Evolutionary conservation across 345 rosid genomes (phyloP).

Genomic region (Durio zibethinus): DNA sequence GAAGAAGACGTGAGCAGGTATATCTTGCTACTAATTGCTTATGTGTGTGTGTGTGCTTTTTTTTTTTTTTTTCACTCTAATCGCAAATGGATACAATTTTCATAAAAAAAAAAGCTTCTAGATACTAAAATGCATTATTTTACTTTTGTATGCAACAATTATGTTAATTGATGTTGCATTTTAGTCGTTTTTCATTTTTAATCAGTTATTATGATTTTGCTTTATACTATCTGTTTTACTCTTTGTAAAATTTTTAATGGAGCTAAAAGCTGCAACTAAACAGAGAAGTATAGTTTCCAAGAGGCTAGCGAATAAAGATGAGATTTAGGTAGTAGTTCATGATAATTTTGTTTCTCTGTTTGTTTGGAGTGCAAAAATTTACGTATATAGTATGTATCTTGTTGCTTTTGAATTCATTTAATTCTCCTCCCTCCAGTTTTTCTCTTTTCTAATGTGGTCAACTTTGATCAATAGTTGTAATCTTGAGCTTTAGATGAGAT

Average conservation of each 20-base stretch:
- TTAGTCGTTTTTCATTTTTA: not conserved
- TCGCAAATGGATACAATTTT: not conserved
- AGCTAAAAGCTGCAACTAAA: not conserved
- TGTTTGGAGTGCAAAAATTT: not conserved
- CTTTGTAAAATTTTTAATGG: not conserved
- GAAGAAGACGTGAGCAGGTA: conserved; percentile 53
- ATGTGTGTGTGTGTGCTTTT: too few relatives aligned
- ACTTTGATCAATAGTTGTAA: not conserved
- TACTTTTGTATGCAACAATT: not conserved
- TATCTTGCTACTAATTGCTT: not conserved
- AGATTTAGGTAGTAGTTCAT: not conserved
- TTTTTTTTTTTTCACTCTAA: not conserved
- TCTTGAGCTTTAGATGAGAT: not conserved
- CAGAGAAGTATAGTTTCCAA: not conserved
- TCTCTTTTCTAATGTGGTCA: not conserved
- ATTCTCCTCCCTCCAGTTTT: not conserved
- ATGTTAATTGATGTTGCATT: not conserved
- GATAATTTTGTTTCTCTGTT: not conserved
- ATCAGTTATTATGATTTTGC: not conserved
- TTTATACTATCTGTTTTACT: not conserved
- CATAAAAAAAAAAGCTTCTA: not conserved
- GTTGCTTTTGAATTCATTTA: not conserved
- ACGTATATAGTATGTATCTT: not conserved
- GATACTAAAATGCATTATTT: not conserved
- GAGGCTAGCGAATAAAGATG: not conserved